Conservation (phyloP, 352 stramenopile species). For the Globisporangium okanoganense region DNA sequence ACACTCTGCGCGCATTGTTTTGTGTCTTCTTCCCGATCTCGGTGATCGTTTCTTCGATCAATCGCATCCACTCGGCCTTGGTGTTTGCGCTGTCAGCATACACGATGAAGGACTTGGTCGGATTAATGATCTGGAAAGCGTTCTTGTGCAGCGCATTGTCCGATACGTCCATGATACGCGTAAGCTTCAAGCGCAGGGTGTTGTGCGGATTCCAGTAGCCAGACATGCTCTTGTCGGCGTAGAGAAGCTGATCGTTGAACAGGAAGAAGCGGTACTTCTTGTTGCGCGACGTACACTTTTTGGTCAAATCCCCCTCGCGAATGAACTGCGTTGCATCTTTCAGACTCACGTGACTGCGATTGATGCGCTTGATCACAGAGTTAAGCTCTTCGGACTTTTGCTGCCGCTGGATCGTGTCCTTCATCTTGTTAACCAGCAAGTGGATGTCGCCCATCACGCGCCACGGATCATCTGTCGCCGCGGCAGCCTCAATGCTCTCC, state of each 20-base stretch:
- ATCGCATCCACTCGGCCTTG: constrained; percentile 82
- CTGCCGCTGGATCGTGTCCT: constrained; percentile 83
- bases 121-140: constrained; percentile 85
- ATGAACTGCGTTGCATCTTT: constrained; percentile 95
- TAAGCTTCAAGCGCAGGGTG: constrained; percentile 78
- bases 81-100: constrained; percentile 55
- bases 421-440: constrained; percentile 86
- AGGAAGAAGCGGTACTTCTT: constrained; percentile 86
- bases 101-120: constrained; percentile 82
- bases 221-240: constrained; percentile 75
- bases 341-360: constrained; percentile 88
- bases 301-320: constrained; percentile 92
- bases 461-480: constrained; percentile 68
- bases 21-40: constrained; percentile 79
- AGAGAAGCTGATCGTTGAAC: constrained; percentile 86
- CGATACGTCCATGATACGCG: constrained; percentile 69
- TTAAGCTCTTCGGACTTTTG: constrained; percentile 82
- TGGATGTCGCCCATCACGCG: constrained; percentile 87
- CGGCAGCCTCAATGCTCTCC: constrained; percentile 60
- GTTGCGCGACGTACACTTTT: constrained; percentile 90
- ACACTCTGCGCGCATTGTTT: constrained; percentile 60
- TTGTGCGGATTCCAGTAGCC: constrained; percentile 86
- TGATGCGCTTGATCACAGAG: constrained; percentile 87
- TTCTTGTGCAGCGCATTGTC: constrained; percentile 70
- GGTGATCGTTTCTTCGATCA: constrained; percentile 69